Percentiles rank a stretch among this genome's conserved stretches.
Evolutionary conservation across 306 rosid genomes (phyloP).

Genomic region (Crataegus laevigata): DNA sequence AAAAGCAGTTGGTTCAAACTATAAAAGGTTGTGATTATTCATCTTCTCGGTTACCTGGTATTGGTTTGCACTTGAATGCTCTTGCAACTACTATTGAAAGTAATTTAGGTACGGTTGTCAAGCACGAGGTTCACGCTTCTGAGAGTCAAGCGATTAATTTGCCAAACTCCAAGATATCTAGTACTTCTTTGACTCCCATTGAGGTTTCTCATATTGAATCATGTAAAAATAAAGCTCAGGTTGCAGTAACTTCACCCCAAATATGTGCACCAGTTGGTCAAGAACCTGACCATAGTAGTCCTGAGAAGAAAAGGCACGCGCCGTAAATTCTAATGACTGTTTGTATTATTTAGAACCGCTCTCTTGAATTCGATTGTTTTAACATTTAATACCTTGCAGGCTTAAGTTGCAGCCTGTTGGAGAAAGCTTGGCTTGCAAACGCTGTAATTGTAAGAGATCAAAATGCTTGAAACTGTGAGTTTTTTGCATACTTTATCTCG

Average conservation of each 20-base stretch:
- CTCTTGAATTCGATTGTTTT: slow-evolving; percentile 9
- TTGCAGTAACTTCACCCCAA: not conserved
- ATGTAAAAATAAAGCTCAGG: slow-evolving; percentile 2
- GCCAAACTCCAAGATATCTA: not conserved
- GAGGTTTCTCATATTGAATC: slow-evolving; percentile 1
- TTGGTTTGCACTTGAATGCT: slow-evolving; percentile 77
- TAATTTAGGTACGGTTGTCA: not conserved
- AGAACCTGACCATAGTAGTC: slow-evolving; percentile 56
- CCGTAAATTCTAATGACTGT: not conserved
- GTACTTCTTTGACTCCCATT: not conserved
- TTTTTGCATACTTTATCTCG: not conserved
- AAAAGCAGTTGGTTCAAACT: slow-evolving; percentile 37
- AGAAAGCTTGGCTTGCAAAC: slow-evolving; percentile 55
- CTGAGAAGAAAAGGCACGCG: slow-evolving; percentile 67
- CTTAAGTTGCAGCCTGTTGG: slow-evolving; percentile 49
- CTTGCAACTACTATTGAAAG: slow-evolving; percentile 33
- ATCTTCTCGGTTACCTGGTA: slow-evolving; percentile 53
- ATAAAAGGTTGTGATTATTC: slow-evolving; percentile 28
- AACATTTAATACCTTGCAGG: slow-evolving; percentile 36
- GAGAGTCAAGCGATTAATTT: not conserved
- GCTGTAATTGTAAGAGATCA: slow-evolving; percentile 87
- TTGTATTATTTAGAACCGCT: slow-evolving; percentile 5
- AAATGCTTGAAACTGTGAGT: slow-evolving; percentile 94
- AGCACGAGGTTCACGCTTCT: slow-evolving; percentile 1
- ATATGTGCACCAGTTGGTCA: slow-evolving; percentile 20